Evolutionary conservation across 371 early-diverging fungal species (phyloP).

Genomic region (Chytridium lagenaria): DNA sequence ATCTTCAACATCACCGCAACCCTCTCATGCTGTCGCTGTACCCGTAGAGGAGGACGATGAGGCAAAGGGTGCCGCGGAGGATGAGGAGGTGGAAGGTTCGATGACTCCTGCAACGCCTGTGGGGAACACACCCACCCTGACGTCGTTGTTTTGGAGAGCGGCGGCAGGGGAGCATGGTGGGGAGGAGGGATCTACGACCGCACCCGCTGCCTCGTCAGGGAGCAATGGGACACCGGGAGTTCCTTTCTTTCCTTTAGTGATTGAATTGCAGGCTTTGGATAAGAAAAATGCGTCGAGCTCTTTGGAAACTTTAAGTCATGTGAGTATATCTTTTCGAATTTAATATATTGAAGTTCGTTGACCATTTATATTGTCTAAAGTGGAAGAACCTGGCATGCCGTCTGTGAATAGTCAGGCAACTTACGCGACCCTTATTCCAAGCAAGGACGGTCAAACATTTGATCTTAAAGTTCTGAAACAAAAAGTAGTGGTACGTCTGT

Average conservation of each 20-base stretch:
- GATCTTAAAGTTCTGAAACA: conserved; percentile 38
- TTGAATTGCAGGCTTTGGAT: background rate
- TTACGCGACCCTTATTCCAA: conserved; percentile 24
- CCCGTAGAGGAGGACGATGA: too few species aligned
- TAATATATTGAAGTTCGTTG: background rate
- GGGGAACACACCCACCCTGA: too few species aligned
- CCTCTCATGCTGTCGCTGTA: too few species aligned
- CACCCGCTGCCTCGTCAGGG: conserved; percentile 12
- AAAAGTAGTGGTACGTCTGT: conserved; percentile 26
- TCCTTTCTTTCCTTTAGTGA: background rate
- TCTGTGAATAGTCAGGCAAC: conserved; percentile 30
- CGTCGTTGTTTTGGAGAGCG: background rate
- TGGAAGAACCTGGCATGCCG: conserved; percentile 11
- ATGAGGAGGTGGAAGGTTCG: too few species aligned
- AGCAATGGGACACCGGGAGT: background rate
- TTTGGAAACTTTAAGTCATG: background rate
- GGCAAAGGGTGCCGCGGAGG: too few species aligned
- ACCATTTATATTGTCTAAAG: background rate
- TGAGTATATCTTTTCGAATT: background rate
- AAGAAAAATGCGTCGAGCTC: background rate
- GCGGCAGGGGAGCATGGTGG: background rate
- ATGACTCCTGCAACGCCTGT: too few species aligned
- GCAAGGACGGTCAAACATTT: conserved; percentile 22
- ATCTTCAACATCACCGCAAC: too few species aligned
- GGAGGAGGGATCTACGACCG: background rate